Evolutionary conservation across 148 eudicot species (phyloP), one percentile per base, ranked within the genome.

Genomic region (Chenopodium suecicum): DNA sequence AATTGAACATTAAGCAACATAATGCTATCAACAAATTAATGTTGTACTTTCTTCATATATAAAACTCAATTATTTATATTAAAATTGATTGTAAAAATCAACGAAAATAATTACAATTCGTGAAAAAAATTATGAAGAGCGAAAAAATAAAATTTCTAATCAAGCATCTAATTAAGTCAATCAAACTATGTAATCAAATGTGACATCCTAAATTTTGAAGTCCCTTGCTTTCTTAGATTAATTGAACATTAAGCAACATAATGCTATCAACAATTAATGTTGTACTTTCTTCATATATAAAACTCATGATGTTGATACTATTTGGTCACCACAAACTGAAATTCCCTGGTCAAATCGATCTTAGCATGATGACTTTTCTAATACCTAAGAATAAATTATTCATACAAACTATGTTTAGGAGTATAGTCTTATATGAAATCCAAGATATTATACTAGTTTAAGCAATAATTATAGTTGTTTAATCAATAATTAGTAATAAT

Each of bases 281-380:
- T 62, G 70, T 66, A 67, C 34, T 67, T 67, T 67, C 34, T 67
- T 27, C 70, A 29, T 20, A 67, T 67, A 67, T 11, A 20, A n/a
- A 9, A 62, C 66, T 62, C 66, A 58, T 58, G 63, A 62, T 62
- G 65, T 34, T 14, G 44, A 70, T 70, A 70, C 44, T 70, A 37
- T 31, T 70, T 70, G 46, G 73, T 70, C 73, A 70, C 44, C 20
- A 70, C 73, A 70, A 34, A 70, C 48, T 70, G 1, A 20, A 70
- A 69, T 34, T 70, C n/a, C 19, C 22, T 70, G 48, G 73, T 70
- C 73, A 70, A 70, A 34, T 70, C n/a, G 17, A 70, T 34, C 46
- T 70, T 70, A 37, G 12, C 47, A 70, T 17, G 48, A 19, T 70
- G 37, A 6, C 6, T 11, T 7, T 27, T 67, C 70, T 67, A 67